Evolutionary conservation across 371 early-diverging fungal genomes (phyloP).

Genomic region (Rhizopus arrhizus): DNA sequence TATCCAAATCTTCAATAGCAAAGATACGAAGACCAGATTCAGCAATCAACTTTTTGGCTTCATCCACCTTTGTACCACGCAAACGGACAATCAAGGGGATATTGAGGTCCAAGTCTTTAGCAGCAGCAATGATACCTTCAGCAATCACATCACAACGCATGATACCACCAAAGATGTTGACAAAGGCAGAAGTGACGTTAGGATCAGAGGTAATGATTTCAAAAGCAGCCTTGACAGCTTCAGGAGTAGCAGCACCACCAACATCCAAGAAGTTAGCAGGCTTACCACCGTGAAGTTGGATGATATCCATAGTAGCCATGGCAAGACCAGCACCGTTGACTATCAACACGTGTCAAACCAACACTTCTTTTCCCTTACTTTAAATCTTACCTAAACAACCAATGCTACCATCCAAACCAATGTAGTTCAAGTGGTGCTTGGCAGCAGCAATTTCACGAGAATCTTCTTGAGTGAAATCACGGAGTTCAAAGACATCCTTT

Average conservation of each 20-base stretch:
- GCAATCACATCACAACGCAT: slow-evolving; percentile 99
- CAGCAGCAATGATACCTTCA: slow-evolving; percentile 96
- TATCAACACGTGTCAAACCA: slow-evolving; percentile 13
- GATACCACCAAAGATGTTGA: slow-evolving; percentile 99
- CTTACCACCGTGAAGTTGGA: slow-evolving; percentile 97
- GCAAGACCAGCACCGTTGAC: slow-evolving; percentile 99
- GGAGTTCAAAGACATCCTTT: slow-evolving; percentile 82
- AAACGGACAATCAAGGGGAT: slow-evolving; percentile 96
- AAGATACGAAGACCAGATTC: slow-evolving; percentile 92
- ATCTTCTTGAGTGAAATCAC: slow-evolving; percentile 96
- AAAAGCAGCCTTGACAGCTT: slow-evolving; percentile 97
- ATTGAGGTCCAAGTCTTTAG: slow-evolving; percentile 84
- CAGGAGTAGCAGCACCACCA: slow-evolving; percentile 93
- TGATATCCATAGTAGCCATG: slow-evolving; percentile 99
- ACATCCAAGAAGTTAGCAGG: slow-evolving; percentile 99
- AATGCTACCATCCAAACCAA: slow-evolving; percentile 94
- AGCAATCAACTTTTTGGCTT: slow-evolving; percentile 67
- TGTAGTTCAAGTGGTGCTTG: slow-evolving; percentile 97
- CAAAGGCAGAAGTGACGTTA: slow-evolving; percentile 91
- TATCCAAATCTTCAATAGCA: slow-evolving; percentile 92
- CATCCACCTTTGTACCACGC: slow-evolving; percentile 77
- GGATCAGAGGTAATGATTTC: slow-evolving; percentile 97
- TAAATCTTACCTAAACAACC: slow-evolving; percentile 60
- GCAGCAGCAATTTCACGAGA: slow-evolving; percentile 96
- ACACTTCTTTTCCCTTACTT: neutral